Evolutionary conservation across 345 rosid species (phyloP).

Genomic region (Physaria fendleri): DNA sequence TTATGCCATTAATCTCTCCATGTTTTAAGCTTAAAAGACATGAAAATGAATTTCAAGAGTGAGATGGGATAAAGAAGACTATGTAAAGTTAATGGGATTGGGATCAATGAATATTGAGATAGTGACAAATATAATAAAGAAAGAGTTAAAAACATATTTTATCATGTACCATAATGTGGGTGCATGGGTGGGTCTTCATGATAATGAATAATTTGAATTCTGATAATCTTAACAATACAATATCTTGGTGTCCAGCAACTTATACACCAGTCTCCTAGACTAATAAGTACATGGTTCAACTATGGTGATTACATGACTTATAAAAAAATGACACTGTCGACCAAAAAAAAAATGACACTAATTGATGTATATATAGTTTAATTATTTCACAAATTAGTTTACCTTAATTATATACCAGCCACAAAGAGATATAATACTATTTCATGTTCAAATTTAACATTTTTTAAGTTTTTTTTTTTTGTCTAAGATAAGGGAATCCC

Average conservation of each 20-base stretch:
- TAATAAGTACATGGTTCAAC: neutral
- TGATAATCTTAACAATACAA: neutral
- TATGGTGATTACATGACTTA: slow-evolving; percentile 5
- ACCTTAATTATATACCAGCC: too few relatives aligned
- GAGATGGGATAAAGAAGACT: neutral
- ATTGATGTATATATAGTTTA: too few relatives aligned
- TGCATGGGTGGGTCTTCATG: slow-evolving; percentile 20
- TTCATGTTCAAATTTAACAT: too few relatives aligned
- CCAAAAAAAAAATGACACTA: neutral
- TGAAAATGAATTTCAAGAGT: neutral
- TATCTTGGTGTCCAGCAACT: slow-evolving; percentile 19
- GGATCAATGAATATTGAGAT: neutral
- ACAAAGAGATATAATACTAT: too few relatives aligned
- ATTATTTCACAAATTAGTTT: too few relatives aligned
- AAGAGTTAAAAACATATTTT: slow-evolving; percentile 6
- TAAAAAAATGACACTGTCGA: too few relatives aligned
- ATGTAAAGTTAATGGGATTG: neutral
- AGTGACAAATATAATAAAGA: slow-evolving; percentile 2
- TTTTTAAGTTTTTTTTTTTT: neutral
- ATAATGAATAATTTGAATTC: slow-evolving; percentile 12
- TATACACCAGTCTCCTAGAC: slow-evolving; percentile 18
- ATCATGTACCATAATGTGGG: slow-evolving; percentile 20
- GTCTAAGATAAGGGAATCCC: neutral
- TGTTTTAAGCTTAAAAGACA: slow-evolving; percentile 7
- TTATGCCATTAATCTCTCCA: slow-evolving; percentile 18